Percentiles rank a stretch among this genome's conserved stretches.
Conservation (phyloP, 768 basidiomycete genomes). For the Termitomyces sp. region DNA sequence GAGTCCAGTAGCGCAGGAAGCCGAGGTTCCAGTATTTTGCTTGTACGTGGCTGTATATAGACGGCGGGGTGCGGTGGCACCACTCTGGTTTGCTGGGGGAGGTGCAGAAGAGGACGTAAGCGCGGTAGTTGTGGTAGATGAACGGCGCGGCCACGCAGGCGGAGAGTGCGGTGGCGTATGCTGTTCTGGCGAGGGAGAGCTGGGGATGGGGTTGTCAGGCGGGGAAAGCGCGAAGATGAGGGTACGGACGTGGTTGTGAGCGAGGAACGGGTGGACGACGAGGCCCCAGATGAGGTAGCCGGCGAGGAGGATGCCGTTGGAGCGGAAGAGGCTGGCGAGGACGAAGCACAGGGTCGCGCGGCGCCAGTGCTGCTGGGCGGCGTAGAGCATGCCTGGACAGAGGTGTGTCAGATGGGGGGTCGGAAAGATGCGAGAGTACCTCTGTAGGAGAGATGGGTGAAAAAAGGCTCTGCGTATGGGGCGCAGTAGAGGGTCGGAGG, state of each 20-base stretch:
- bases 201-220: conserved; percentile 16
- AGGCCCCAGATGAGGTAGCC: conserved; percentile 78
- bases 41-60: conserved; percentile 81
- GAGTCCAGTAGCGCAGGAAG: conserved; percentile 82
- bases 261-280: conserved; percentile 47
- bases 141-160: conserved; percentile 59
- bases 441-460: conserved; percentile 72
- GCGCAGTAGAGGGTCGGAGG: conserved; percentile 68
- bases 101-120: conserved; percentile 63
- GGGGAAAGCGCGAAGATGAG: background rate
- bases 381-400: conserved; percentile 52
- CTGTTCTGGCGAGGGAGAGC: conserved; percentile 25
- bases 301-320: conserved; percentile 72
- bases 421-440: conserved; percentile 33
- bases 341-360: conserved; percentile 56
- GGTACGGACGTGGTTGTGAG: conserved; percentile 24
- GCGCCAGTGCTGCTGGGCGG: conserved; percentile 43
- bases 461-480: conserved; percentile 83
- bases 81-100: conserved; percentile 36
- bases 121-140: conserved; percentile 59
- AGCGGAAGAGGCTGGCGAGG: conserved; percentile 60
- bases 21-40: conserved; percentile 83
- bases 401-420: background rate
- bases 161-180: conserved; percentile 35
- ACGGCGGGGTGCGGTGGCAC: conserved; percentile 60